Evolutionary conservation across 108 stramenopile species (phyloP), one percentile per base, ranked within the genome.

Genomic region (Bacterosira constricta): DNA sequence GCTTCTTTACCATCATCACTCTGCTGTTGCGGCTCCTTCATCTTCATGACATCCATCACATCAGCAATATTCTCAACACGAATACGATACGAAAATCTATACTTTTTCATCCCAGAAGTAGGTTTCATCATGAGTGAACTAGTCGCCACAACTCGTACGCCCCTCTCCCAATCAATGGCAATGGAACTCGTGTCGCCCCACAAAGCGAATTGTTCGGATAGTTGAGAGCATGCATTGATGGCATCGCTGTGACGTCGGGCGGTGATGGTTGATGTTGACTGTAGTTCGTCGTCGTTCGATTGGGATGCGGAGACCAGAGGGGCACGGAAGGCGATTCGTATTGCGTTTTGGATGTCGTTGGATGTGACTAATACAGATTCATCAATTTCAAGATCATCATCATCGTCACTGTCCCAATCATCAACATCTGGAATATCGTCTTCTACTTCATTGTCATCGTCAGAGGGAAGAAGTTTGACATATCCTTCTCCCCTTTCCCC

Each of bases 1-100:
- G 12, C 17, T 13, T 50, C 47, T 18, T 30, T 34, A 36, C 41
- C 50, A 1, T 41, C 60, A 30, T 53, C 38, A n/a, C 27, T 1
- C 25, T 20, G 46, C 18, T 45, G 3, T 45, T 18, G 17, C 44
- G n/a, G 17, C 9, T 20, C 46, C 11, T 32, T 12, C 13, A 35
- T 55, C 27, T 35, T 34, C 9, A 7, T 12, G 34, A 18, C 12
- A 35, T 32, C 68, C 0, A 67, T 8, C 11, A 58, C 39, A 37
- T 78, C 77, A 31, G 15, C 21, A 31, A 81, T 44, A 31, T 81
- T 81, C 68, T 81, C 80, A 18, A 81, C 80, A 9, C 80, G 74
- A 64, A 81, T 76, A 39, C 75, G 42, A 56, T 81, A 81, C 0
- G 74, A 49, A 65, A 76, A 81, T 46, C 52, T 61, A 38, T 75